phyloP scores from a whole-genome alignment of 192 early-diverging fungal genomes.

The Linnemannia exigua region DNA sequence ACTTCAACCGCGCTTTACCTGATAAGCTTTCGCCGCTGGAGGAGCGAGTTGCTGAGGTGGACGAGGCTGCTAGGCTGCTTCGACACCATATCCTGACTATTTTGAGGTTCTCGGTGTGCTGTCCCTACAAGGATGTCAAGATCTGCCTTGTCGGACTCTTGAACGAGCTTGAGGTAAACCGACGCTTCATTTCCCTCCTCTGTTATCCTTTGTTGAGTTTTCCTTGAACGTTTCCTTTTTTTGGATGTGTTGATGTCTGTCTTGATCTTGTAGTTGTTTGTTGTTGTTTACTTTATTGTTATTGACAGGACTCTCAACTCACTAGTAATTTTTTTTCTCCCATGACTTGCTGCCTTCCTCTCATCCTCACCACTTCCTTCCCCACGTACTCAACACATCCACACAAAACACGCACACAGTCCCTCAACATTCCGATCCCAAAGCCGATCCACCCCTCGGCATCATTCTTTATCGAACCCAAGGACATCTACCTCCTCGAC shows the following conservation, averaged over 20 bases:
- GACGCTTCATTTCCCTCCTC: neutral
- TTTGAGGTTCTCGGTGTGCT: slow-evolving; percentile 61
- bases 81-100: slow-evolving; percentile 65
- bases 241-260: slow-evolving; percentile 3
- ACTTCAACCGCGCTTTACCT: slow-evolving; percentile 50
- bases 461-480: slow-evolving; percentile 64
- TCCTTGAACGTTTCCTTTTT: neutral
- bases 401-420: slow-evolving; percentile 26
- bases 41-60: slow-evolving; percentile 51
- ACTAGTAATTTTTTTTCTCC: neutral
- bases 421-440: slow-evolving; percentile 59
- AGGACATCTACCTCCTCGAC: slow-evolving; percentile 68
- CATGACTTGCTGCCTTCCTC: neutral
- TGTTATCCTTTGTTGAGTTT: slow-evolving; percentile 8
- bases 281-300: neutral
- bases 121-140: slow-evolving; percentile 67
- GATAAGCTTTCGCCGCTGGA: slow-evolving; percentile 54
- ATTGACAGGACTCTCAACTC: neutral
- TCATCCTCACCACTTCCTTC: neutral
- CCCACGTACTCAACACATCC: slow-evolving; percentile 3
- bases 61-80: slow-evolving; percentile 50
- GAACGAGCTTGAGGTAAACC: slow-evolving; percentile 56
- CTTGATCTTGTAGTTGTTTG: neutral
- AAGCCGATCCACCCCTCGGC: slow-evolving; percentile 62
- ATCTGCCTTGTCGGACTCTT: slow-evolving; percentile 62